Percentiles rank a stretch among this genome's conserved stretches.
Evolutionary conservation across 2,329 filamentous ascomycete species (phyloP).

Genomic region (Ophiostoma novo-ulmi): DNA sequence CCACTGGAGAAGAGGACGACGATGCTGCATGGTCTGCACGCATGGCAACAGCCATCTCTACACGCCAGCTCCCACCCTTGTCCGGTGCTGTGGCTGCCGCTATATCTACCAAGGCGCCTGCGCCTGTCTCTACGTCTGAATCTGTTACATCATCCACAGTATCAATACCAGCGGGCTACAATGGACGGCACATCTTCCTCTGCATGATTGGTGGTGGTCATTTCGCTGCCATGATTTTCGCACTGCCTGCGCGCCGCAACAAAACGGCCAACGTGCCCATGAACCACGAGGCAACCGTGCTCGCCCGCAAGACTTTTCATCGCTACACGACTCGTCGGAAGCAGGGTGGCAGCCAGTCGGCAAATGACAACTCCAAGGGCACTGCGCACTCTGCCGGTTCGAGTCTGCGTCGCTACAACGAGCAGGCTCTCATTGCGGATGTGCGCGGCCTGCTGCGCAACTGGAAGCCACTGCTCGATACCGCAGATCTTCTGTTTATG

Average conservation of each 20-base stretch:
- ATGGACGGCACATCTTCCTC: conserved; percentile 82
- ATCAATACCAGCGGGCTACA: conserved; percentile 43
- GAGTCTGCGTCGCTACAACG: conserved; percentile 85
- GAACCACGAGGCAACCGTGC: conserved; percentile 77
- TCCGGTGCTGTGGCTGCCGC: conserved; percentile 51
- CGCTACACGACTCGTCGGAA: conserved; percentile 94
- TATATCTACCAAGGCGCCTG: conserved; percentile 25
- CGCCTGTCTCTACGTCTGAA: background rate
- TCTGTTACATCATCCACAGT: background rate
- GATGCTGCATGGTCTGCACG: conserved; percentile 17
- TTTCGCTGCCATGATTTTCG: conserved; percentile 94
- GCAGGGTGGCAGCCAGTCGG: conserved; percentile 90
- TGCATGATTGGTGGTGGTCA: conserved; percentile 99
- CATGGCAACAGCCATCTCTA: conserved; percentile 63
- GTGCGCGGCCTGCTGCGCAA: conserved; percentile 73
- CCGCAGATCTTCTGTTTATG: conserved; percentile 78
- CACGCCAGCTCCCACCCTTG: conserved; percentile 69
- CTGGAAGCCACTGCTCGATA: conserved; percentile 83
- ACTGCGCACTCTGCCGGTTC: conserved; percentile 77
- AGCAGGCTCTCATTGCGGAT: conserved; percentile 83
- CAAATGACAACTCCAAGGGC: conserved; percentile 44
- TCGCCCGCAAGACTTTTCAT: conserved; percentile 97
- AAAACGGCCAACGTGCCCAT: conserved; percentile 66
- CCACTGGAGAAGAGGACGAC: background rate
- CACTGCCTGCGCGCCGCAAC: conserved; percentile 71